Evolutionary conservation across 495 filamentous ascomycete species (phyloP).

Genomic region (Physcia stellaris): DNA sequence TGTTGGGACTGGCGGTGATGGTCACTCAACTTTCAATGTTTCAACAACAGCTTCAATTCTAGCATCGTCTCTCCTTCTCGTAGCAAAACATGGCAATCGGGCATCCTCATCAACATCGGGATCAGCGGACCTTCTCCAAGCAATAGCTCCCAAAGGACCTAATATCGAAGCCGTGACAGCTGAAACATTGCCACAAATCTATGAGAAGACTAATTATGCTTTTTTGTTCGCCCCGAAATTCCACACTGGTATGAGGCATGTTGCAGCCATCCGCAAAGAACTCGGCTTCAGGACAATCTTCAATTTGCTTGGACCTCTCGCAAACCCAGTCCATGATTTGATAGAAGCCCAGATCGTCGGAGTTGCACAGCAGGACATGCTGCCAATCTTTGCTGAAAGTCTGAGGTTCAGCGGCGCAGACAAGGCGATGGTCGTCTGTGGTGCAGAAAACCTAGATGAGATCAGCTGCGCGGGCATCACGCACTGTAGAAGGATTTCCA

Average conservation of each 20-base stretch:
- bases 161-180: conserved; percentile 60
- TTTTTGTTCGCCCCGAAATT: conserved; percentile 96
- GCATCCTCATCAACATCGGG: conserved; percentile 94
- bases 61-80: conserved; percentile 63
- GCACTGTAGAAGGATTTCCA: conserved; percentile 70
- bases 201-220: conserved; percentile 68
- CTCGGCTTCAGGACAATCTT: conserved; percentile 91
- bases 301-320: conserved; percentile 85
- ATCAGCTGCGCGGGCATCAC: conserved; percentile 77
- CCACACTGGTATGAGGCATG: conserved; percentile 83
- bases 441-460: conserved; percentile 90
- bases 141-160: conserved; percentile 53
- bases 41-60: conserved; percentile 89
- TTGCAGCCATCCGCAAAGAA: conserved; percentile 66
- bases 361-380: conserved; percentile 74
- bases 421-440: conserved; percentile 74
- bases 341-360: conserved; percentile 87
- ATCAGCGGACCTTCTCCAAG: conserved; percentile 78
- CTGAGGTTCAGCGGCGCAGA: conserved; percentile 58
- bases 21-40: conserved; percentile 96
- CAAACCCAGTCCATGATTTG: conserved; percentile 67
- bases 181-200: conserved; percentile 51
- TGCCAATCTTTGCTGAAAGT: conserved; percentile 76
- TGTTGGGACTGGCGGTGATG: conserved; percentile 93
- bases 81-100: conserved; percentile 91